A percentile compares a stretch with the other conserved stretches of the same genome.
phyloP scores from a whole-genome alignment of 768 basidiomycete species.

The Rubroboletus pulcherrimus region DNA sequence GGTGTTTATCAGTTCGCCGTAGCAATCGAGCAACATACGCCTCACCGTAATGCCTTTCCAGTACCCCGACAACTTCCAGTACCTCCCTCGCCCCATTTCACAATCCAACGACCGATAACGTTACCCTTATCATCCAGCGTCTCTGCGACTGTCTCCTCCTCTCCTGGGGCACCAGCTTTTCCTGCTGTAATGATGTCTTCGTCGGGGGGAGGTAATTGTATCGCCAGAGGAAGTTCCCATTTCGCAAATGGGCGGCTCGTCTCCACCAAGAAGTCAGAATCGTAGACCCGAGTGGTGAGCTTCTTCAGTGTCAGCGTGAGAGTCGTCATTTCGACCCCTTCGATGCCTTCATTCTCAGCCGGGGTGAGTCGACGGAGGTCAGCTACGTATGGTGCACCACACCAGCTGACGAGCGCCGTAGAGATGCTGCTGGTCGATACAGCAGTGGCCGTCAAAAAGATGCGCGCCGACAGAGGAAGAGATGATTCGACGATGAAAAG shows the following conservation, averaged over 20 bases:
- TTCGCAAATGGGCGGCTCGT: conserved; percentile 70
- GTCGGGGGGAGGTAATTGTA: conserved; percentile 41
- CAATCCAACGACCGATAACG: conserved; percentile 73
- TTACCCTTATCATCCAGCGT: conserved; percentile 56
- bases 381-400: conserved; percentile 71
- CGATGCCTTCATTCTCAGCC: conserved; percentile 39
- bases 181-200: conserved; percentile 31
- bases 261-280: conserved; percentile 65
- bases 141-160: conserved; percentile 80
- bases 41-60: conserved; percentile 68
- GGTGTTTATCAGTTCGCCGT: neutral
- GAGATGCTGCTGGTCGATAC: conserved; percentile 69
- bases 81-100: conserved; percentile 67
- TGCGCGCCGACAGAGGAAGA: conserved; percentile 65
- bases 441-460: conserved; percentile 65
- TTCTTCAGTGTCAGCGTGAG: conserved; percentile 55
- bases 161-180: conserved; percentile 39
- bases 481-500: conserved; percentile 78
- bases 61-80: conserved; percentile 56
- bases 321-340: conserved; percentile 69
- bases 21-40: neutral
- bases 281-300: conserved; percentile 69
- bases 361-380: conserved; percentile 50
- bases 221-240: conserved; percentile 66
- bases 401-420: conserved; percentile 69